phyloP scores from a whole-genome alignment of 306 rosid species.

The Cucurbita moschata region DNA sequence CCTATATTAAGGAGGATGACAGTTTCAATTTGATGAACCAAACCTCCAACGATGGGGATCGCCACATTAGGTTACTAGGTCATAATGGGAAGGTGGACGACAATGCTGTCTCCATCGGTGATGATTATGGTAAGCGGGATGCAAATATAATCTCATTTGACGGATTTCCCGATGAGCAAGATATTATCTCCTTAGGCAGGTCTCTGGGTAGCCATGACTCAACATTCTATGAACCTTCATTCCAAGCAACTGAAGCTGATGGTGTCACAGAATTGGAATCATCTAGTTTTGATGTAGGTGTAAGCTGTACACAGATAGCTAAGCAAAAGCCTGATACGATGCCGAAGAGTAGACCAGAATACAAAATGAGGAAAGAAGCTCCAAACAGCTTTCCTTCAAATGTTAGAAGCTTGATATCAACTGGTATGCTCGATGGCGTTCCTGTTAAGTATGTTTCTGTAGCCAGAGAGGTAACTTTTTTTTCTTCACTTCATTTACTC shows the following conservation, averaged over 20 bases:
- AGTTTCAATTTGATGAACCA: constrained; percentile 32
- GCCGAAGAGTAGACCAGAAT: constrained; percentile 42
- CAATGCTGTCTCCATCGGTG: constrained; percentile 25
- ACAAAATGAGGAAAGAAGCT: constrained; percentile 59
- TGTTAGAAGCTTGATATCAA: constrained; percentile 67
- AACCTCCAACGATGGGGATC: constrained; percentile 32
- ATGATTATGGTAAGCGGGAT: constrained; percentile 37
- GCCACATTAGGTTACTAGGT: constrained; percentile 26
- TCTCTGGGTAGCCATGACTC: constrained; percentile 32
- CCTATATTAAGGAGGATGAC: constrained; percentile 32
- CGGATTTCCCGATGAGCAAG: constrained; percentile 54
- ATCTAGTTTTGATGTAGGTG: constrained; percentile 28
- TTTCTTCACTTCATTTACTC: constrained; percentile 10
- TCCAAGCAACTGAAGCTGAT: constrained; percentile 29
- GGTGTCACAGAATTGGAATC: constrained; percentile 29
- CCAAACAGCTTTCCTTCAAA: constrained; percentile 81
- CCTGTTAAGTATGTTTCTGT: constrained; percentile 72
- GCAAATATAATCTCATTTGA: constrained; percentile 38
- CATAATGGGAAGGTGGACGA: constrained; percentile 28
- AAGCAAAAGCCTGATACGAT: constrained; percentile 33
- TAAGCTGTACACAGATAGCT: constrained; percentile 16
- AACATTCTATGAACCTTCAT: constrained; percentile 42
- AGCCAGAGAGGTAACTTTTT: constrained; percentile 47
- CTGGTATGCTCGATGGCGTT: constrained; percentile 80
- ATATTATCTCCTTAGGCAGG: constrained; percentile 35